Base-by-base conservation (phyloP, 306 rosid genomes). In the Albizia julibrissin region DNA sequence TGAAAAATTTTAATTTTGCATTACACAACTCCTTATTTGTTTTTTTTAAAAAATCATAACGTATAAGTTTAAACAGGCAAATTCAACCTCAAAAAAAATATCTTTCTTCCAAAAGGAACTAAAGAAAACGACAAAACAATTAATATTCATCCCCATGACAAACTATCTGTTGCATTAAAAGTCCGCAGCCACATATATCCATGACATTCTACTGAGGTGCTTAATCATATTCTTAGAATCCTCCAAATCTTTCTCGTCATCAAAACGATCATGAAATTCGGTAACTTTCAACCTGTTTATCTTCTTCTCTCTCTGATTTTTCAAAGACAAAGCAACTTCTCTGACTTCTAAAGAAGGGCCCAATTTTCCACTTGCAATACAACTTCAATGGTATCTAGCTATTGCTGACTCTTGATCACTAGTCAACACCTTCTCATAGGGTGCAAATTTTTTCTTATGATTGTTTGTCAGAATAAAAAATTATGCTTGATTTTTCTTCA, bases 361-460 rank as follows among this genome's bases (percentile, higher is more conserved):
- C 39, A 64, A 27, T 64, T 64, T 64, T 3, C 21, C 10, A 10
- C 64, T 56, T 22, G 64, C 3, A 8, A 3, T 4, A 31, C 69
- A 80, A 71, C 43, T 80, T 80, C 80, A 76, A 75, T 77, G 39
- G 27, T 75, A 82, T 86, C 78, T 42, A 56, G 52, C 61, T 75
- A 16, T 79, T 78, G 64, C 69, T 79, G 81, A 22, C 27, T 22
- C 39, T 76, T 71, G 72, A 44, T 80, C 16, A 2, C 73, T 56
- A 31, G 90, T 86, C 88, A 80, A 80, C 64, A 69, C 75, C 67
- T 85, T 86, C 62, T 68, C 49, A 26, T 71, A 37, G 56, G 59
- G 19, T 73, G 46, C 71, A 31, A 84, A 79, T 69, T 79, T 74
- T 79, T 69, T 49, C 46, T 70, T 29, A n/a, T 56, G 64, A 56